Percentiles rank a stretch among this genome's conserved stretches.
phyloP scores from a whole-genome alignment of 768 basidiomycete species.

The Thelephora aurantiotincta region DNA sequence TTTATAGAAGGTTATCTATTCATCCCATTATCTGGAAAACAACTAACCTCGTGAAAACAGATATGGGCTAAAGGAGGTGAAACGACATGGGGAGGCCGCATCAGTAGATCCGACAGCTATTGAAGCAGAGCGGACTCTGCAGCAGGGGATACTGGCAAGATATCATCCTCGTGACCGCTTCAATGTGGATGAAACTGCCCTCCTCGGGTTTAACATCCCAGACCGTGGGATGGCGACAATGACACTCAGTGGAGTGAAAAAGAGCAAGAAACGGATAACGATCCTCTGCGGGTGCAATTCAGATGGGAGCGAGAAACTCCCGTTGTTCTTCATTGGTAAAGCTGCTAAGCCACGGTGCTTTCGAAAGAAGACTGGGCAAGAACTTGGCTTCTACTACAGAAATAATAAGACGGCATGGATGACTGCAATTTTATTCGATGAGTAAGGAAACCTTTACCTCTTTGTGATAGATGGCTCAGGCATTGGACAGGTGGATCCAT shows the following conservation, averaged over 20 bases:
- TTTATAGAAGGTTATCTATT: no score
- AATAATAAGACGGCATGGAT: constrained; percentile 27
- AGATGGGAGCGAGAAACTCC: constrained; percentile 19
- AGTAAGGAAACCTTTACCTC: constrained; percentile 16
- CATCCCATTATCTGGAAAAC: no score
- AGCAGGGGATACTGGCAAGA: no score
- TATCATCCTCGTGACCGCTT: no score
- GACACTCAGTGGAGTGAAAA: not conserved
- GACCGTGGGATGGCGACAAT: not conserved
- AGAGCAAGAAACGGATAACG: not conserved
- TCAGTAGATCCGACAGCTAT: no score
- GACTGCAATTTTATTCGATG: constrained; percentile 20
- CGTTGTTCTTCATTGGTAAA: constrained; percentile 22
- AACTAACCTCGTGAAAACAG: no score
- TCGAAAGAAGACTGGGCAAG: constrained; percentile 11
- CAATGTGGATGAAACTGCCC: no score
- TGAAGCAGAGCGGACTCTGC: no score
- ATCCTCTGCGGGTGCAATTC: constrained; percentile 18
- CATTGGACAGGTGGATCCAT: no score
- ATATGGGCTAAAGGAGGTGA: no score
- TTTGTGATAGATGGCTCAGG: no score
- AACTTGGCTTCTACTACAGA: constrained; percentile 21
- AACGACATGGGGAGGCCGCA: no score
- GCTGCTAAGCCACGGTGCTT: constrained; percentile 18
- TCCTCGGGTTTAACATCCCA: not conserved